Base-by-base conservation (phyloP, 768 basidiomycete species). In the Mycena rosella region DNA sequence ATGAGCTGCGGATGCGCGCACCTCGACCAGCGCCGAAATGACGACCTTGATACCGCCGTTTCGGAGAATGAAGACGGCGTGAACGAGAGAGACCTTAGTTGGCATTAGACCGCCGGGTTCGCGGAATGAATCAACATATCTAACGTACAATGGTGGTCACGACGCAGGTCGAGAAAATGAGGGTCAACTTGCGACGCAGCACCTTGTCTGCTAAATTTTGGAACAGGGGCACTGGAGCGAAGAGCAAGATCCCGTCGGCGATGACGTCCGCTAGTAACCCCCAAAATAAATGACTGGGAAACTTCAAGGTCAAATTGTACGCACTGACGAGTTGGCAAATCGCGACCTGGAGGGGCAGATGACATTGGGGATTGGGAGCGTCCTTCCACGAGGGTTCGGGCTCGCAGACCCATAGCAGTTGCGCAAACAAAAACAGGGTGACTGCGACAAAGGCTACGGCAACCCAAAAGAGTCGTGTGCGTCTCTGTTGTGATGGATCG, bases 131-230 rank as follows among this genome's bases (percentile, higher is more conserved):
- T 10, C 10, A 15, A 40, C 38, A 40, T 15, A 15, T 13, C 20
- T 44, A 24, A 24, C 76, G 73, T 54, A 81, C 81, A 40, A 84
- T 71, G 11, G 83, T 87, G 9, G 86, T 87, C 55, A 84, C 74
- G 62, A 87, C 81, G 57, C 86, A 86, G 14, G 88, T 82, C 15
- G 87, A 87, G 74, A 89, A 88, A 51, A 87, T 85, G 59, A 86
- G 72, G 66, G 84, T 78, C 38, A 85, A 77, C n/a, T 81, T 81
- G 2, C 78, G 74, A 6, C 84, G 81, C 2, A 87, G 72, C 29
- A 67, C 70, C 18, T 72, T 76, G 60, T 84, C 82, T 22, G 76
- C 78, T 27, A 88, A 78, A 22, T 79, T 76, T 66, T 78, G 75
- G 38, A 89, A 80, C 6, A 88, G 75, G n/a, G 81, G 77, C 3